Conservation (phyloP, 2,329 filamentous ascomycete genomes). For the Gaeumannomyces sp. region DNA sequence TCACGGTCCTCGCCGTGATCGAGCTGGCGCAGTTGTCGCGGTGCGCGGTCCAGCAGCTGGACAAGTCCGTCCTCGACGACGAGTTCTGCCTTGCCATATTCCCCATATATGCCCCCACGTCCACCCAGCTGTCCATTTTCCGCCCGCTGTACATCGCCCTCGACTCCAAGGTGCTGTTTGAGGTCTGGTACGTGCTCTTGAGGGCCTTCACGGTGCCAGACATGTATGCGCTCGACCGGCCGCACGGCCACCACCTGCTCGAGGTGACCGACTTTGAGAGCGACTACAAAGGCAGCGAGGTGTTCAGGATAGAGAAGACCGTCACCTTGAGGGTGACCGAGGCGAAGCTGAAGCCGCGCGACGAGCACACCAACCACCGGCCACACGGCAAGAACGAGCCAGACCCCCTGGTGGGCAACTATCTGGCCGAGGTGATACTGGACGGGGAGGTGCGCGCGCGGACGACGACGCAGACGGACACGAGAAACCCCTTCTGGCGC, state of each 20-base stretch:
- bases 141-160: constrained; percentile 86
- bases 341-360: constrained; percentile 49
- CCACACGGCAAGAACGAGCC: not conserved
- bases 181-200: constrained; percentile 93
- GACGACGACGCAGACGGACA: constrained; percentile 65
- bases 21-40: constrained; percentile 84
- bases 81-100: constrained; percentile 95
- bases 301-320: constrained; percentile 58
- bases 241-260: constrained; percentile 35
- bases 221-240: constrained; percentile 62
- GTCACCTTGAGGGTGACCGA: constrained; percentile 54
- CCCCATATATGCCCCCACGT: constrained; percentile 76
- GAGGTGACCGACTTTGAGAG: constrained; percentile 34
- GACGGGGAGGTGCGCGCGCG: constrained; percentile 74
- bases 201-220: constrained; percentile 90
- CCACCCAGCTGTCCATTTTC: constrained; percentile 67
- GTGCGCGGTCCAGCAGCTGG: constrained; percentile 83
- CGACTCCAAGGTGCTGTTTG: constrained; percentile 83
- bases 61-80: constrained; percentile 84
- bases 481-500: constrained; percentile 73
- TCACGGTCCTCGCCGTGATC: constrained; percentile 71
- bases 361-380: constrained; percentile 14
- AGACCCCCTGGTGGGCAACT: constrained; percentile 56
- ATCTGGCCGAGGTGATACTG: constrained; percentile 71
- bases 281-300: constrained; percentile 36